Base-by-base conservation (phyloP, 2,329 filamentous ascomycete species). In the Penicillium sp. region DNA sequence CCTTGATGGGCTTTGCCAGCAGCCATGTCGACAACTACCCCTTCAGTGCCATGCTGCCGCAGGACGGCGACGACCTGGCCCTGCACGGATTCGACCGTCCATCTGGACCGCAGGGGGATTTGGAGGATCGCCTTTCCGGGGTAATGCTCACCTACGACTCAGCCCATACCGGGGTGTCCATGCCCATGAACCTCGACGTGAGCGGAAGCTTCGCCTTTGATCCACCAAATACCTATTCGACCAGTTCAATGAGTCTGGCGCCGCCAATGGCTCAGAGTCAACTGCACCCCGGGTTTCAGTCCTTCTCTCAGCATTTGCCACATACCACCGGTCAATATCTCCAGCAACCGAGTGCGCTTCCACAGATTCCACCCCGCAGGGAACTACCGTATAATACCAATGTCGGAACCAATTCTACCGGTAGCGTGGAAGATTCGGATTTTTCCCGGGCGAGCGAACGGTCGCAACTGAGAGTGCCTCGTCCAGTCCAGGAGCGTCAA, bases 71-170 rank as follows among this genome's bases (percentile, higher is more conserved):
- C n/a, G n/a, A 49, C 15, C 22, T 51, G 6, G 30, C 48, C 12
- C 15, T 50, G 28, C 48, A 51, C 27, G 31, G 30, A 14, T 49
- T 50, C 20, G 41, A 44, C 11, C 49, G 41, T 12, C 29, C 30
- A 13, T 20, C 33, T 11, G 32, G 22, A 28, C 12, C 34, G 11
- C 44, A 41, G 17, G 33, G 30, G 2, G 37, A 48, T 1, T 16
- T 52, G 16, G 53, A 50, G 20, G 45, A 44, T n/a, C 56, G 43
- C 13, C 35, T 52, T 18, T 41, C 52, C n/a, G 54, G 52, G 37
- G 38, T 48, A 2, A 54, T 60, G 44, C 40, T 56, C 29, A 31
- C 47, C 4, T 60, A 60, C 35, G 54, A 59, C 32, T 30, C 47
- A 8, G 39, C 47, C 13, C 34, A 38, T 20, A 16, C 42, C 10